phyloP scores from a whole-genome alignment of 805 yeast species.

The baker's yeast (Saccharomyces cerevisiae) region DNA sequence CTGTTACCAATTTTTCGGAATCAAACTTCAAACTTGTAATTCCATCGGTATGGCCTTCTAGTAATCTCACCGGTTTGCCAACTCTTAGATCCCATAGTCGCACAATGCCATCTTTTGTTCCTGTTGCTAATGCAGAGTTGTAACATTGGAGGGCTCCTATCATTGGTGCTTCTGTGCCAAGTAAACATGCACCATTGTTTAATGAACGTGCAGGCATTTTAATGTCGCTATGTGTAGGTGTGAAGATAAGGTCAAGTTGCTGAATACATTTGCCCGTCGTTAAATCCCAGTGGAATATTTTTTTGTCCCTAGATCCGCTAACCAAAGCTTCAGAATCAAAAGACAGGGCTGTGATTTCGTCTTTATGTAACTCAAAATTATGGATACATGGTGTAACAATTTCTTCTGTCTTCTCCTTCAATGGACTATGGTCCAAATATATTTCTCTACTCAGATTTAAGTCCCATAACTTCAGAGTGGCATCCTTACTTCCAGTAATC shows the following conservation, averaged over 20 bases:
- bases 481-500: constrained; percentile 54
- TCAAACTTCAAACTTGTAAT: constrained; percentile 63
- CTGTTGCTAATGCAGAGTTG: constrained; percentile 72
- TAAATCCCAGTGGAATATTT: constrained; percentile 71
- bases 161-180: constrained; percentile 31
- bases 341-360: constrained; percentile 55
- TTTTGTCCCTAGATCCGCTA: constrained; percentile 62
- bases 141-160: constrained; percentile 61
- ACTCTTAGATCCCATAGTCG: constrained; percentile 69
- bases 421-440: constrained; percentile 17
- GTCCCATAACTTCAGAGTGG: constrained; percentile 57
- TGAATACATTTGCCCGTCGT: constrained; percentile 57
- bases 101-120: constrained; percentile 67
- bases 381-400: constrained; percentile 35
- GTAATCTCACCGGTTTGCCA: constrained; percentile 54
- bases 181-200: constrained; percentile 2
- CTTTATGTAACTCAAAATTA: constrained; percentile 57
- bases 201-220: constrained; percentile 3
- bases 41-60: constrained; percentile 61
- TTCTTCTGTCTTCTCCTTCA: constrained; percentile 11
- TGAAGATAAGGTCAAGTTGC: constrained; percentile 48
- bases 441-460: constrained; percentile 26
- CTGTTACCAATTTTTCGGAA: constrained; percentile 51
- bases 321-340: constrained; percentile 45
- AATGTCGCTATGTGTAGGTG: constrained; percentile 4